Percentiles rank a stretch among this genome's conserved stretches.
Evolutionary conservation across 2,329 filamentous ascomycete species (phyloP).

Genomic region (Cryphonectria parasitica): DNA sequence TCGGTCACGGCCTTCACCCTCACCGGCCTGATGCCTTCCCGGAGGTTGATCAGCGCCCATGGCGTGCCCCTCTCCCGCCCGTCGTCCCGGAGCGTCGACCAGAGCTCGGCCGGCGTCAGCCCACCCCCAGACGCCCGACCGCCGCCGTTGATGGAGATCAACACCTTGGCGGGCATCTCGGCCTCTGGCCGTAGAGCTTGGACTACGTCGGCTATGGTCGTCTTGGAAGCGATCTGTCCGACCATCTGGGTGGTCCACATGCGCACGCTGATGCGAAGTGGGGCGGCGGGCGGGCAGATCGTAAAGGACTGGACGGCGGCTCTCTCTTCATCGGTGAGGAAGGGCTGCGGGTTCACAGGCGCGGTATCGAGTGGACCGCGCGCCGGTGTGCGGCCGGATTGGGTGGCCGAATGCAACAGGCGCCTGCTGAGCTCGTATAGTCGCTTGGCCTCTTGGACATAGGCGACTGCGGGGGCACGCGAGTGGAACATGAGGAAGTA

Average conservation of each 20-base stretch:
- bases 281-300: slow-evolving; percentile 48
- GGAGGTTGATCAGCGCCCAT: slow-evolving; percentile 38
- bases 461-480: slow-evolving; percentile 61
- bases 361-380: slow-evolving; percentile 38
- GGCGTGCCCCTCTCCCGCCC: slow-evolving; percentile 45
- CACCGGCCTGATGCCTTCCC: slow-evolving; percentile 33
- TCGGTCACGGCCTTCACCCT: not conserved
- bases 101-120: slow-evolving; percentile 41
- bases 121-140: slow-evolving; percentile 35
- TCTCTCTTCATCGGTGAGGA: slow-evolving; percentile 34
- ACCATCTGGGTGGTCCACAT: slow-evolving; percentile 33
- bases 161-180: slow-evolving; percentile 37
- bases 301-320: slow-evolving; percentile 54
- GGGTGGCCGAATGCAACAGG: slow-evolving; percentile 37
- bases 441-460: slow-evolving; percentile 57
- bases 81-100: slow-evolving; percentile 46
- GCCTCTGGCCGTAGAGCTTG: slow-evolving; percentile 31
- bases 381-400: slow-evolving; percentile 41
- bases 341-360: slow-evolving; percentile 44
- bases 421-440: slow-evolving; percentile 46
- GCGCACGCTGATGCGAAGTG: slow-evolving; percentile 29
- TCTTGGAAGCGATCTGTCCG: slow-evolving; percentile 24
- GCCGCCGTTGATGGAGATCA: slow-evolving; percentile 40
- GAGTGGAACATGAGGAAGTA: slow-evolving; percentile 74
- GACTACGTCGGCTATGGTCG: slow-evolving; percentile 32